Evolutionary conservation across 2,329 filamentous ascomycete genomes (phyloP), one percentile per base, ranked within the genome.

Genomic region (Pseudopithomyces chartarum): DNA sequence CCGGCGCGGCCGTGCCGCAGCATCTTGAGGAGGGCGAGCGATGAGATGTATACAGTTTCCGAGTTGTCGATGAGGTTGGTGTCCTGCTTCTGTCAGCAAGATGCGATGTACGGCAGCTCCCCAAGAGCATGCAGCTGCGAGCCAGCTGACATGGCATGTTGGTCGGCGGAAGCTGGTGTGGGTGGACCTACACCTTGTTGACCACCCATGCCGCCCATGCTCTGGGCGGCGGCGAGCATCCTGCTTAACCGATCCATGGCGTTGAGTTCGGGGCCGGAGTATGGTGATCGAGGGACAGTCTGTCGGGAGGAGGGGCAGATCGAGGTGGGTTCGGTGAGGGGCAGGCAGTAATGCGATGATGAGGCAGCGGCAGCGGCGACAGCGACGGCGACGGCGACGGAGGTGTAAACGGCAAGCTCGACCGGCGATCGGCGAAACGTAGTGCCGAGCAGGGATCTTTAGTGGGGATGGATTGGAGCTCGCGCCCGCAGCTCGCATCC

Each of bases 1-100:
- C 95, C 95, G 39, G 95, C 95, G 66, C 95, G 90, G 63, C 95
- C 95, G 79, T 99, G 95, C 76, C 95, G 89, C 78, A 99, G 85
- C 95, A 99, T 99, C 85, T 99, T 99, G 69, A 99, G 84, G 52
- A 99, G 85, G 51, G 95, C 95, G 59, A 99, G 87, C 47, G 95
- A 99, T 51, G 95, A 99, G 71, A 99, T 99, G 82, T 99, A 97
- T 67, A 99, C 95, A 33, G 95, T 99, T 82, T 99, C 95, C 70
- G 94, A 97, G 82, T 99, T 99, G 78, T 99, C 95, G 78, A 99
- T 96, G 59, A 99, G 86, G 74, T 90, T 93, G 38, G 94, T 95
- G 71, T 98, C 94, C 91, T 97, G 52, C 38, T 38, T 12, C 12
- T 36, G 56, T 58, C 46, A 57, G 54, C 42, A 45, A 6, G 13